Percentiles rank a stretch among this genome's conserved stretches.
Conservation (phyloP, 768 basidiomycete species). For the Mycena galopus region DNA sequence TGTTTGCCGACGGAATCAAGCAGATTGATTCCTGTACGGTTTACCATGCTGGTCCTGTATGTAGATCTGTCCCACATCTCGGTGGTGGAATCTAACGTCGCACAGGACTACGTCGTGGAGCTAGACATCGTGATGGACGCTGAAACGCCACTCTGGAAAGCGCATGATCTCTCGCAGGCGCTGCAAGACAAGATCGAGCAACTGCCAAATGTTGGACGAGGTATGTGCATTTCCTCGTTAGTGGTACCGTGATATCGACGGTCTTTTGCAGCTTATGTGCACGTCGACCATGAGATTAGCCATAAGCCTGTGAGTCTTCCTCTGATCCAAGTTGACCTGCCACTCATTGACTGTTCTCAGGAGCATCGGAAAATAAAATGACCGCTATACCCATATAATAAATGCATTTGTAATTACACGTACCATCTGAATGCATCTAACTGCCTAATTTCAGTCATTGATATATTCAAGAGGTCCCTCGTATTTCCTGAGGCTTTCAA, state of each 20-base stretch:
- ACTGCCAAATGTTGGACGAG: slow-evolving; percentile 66
- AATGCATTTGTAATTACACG: neutral
- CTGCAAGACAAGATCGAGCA: slow-evolving; percentile 69
- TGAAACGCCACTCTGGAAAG: slow-evolving; percentile 69
- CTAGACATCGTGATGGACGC: slow-evolving; percentile 74
- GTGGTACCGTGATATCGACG: neutral
- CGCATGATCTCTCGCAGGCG: slow-evolving; percentile 63
- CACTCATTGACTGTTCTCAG: slow-evolving; percentile 1
- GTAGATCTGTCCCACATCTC: neutral
- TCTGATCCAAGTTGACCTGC: neutral
- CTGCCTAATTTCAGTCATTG: no score
- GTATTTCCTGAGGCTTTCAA: slow-evolving; percentile 49
- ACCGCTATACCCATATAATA: neutral
- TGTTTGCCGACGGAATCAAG: slow-evolving; percentile 70
- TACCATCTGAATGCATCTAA: neutral
- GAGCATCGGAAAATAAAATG: slow-evolving; percentile 32
- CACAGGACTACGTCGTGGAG: slow-evolving; percentile 68
- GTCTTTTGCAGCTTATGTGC: slow-evolving; percentile 59
- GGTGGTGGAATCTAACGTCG: neutral
- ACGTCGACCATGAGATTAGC: slow-evolving; percentile 73
- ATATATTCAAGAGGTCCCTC: slow-evolving; percentile 36
- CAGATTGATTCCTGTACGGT: slow-evolving; percentile 72
- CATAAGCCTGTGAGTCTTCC: slow-evolving; percentile 47
- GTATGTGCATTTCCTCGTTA: slow-evolving; percentile 1
- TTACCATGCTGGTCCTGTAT: slow-evolving; percentile 61